Evolutionary conservation across 2,329 filamentous ascomycete genomes (phyloP).

Genomic region (Fusarium scirpi): DNA sequence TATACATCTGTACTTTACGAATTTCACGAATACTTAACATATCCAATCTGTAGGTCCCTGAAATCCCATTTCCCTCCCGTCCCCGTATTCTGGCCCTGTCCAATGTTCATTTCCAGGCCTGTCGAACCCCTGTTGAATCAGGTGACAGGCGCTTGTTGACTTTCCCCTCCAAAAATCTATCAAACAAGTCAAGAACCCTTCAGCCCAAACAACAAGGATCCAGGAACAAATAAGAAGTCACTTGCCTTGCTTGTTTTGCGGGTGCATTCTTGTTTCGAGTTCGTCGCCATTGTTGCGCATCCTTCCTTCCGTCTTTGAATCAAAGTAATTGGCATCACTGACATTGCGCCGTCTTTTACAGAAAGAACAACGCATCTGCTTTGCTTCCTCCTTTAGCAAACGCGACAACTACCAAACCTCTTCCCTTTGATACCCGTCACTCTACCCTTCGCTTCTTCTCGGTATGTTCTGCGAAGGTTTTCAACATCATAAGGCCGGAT

Average conservation of each 20-base stretch:
- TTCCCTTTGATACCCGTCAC: conserved; percentile 39
- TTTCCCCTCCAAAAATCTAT: conserved; percentile 44
- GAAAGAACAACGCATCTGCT: conserved; percentile 44
- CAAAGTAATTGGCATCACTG: conserved; percentile 26
- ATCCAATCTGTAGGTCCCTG: conserved; percentile 19
- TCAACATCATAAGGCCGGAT: background rate
- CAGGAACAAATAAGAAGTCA: conserved; percentile 23
- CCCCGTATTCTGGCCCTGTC: conserved; percentile 24
- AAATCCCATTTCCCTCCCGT: conserved; percentile 18
- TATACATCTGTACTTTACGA: conserved; percentile 4
- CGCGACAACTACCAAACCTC: conserved; percentile 33
- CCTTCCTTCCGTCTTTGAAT: conserved; percentile 27
- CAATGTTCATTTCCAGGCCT: conserved; percentile 16
- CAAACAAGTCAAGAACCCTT: conserved; percentile 28
- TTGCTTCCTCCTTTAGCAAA: conserved; percentile 42
- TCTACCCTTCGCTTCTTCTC: conserved; percentile 9
- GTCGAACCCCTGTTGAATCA: conserved; percentile 43
- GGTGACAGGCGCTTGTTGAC: conserved; percentile 48
- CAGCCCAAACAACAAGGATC: conserved; percentile 44
- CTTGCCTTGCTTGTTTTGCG: conserved; percentile 11
- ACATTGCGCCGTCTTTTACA: conserved; percentile 36
- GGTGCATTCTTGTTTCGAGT: conserved; percentile 22
- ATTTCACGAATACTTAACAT: background rate
- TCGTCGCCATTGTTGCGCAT: conserved; percentile 25
- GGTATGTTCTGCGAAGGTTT: conserved; percentile 30